Evolutionary conservation across 768 basidiomycete species (phyloP).

Genomic region (Mycena olivaceomarginata): DNA sequence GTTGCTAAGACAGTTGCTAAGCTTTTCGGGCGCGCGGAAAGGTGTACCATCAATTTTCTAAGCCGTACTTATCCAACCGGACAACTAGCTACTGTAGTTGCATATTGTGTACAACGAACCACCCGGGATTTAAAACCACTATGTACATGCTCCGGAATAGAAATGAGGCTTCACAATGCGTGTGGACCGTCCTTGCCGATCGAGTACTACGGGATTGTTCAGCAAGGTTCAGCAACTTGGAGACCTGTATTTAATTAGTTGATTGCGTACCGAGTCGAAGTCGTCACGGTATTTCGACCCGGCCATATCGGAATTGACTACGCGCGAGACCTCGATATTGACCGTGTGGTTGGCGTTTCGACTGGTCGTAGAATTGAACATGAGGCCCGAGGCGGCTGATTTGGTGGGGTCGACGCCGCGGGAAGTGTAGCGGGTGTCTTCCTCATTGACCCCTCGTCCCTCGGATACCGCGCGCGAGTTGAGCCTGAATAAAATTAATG

Average conservation of each 20-base stretch:
- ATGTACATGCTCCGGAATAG: too few species aligned
- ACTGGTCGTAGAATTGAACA: background rate
- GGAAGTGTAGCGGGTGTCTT: conserved; percentile 19
- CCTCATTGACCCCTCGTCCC: conserved; percentile 47
- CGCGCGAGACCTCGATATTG: conserved; percentile 23
- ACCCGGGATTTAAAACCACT: too few species aligned
- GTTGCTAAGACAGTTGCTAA: too few species aligned
- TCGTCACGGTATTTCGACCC: background rate
- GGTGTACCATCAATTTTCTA: too few species aligned
- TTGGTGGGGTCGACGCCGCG: background rate
- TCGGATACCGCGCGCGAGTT: conserved; percentile 46
- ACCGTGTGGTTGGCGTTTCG: background rate
- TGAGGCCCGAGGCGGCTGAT: background rate
- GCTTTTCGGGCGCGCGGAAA: too few species aligned
- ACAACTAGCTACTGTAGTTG: too few species aligned
- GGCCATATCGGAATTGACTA: background rate
- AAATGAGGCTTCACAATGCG: too few species aligned
- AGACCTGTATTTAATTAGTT: too few species aligned
- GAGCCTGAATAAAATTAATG: conserved; percentile 36
- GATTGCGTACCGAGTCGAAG: conserved; percentile 1
- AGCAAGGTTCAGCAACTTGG: background rate
- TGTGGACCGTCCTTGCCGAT: conserved; percentile 5
- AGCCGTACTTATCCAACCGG: too few species aligned
- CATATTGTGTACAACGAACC: too few species aligned
- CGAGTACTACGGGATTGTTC: background rate